Evolutionary conservation across 2,329 filamentous ascomycete genomes (phyloP), one percentile per base, ranked within the genome.

Genomic region (Hortaea sp.): DNA sequence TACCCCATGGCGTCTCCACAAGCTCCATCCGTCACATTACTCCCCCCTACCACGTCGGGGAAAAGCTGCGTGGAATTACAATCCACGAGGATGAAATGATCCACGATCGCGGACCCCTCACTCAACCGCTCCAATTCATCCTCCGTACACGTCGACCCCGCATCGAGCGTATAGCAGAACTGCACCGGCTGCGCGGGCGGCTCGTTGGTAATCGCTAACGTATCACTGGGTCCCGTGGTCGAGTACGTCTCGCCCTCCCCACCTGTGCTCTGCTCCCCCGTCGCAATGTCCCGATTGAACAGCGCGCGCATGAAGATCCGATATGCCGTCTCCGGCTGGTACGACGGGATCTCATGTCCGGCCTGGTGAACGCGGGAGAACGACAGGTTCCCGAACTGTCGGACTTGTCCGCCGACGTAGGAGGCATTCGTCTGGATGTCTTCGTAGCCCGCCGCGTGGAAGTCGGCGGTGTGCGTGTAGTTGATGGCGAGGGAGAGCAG

Each of bases 241-340:
- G 28, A 20, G 32, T 46, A 46, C 11, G 30, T 39, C 13, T 29
- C 27, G 3, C 34, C 44, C 7, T 45, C 27, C 27, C 35, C 29
- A 6, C 29, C 32, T 5, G 47, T 49, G 5, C 7, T 7, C 9
- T 41, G n/a, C 10, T 11, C 39, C 6, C 71, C 71, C 3, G 66
- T 69, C 6, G 69, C 66, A 35, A 74, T 64, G 46, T 74, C 71
- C 11, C 58, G 59, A 30, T 71, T 69, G 52, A 66, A 62, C 4
- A 75, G 63, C 13, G 70, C 64, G 9, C 73, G 67, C 12, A 62
- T 65, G 55, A 76, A 75, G 45, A 75, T 66, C 7, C 61, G 65
- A 54, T 68, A 75, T 0, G 68, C 66, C 0, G 73, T 73, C 51
- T 76, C 67, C 2, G 69, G 69, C 47, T 71, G 68, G 49, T 69